phyloP scores from a whole-genome alignment of 257 asterid species.

The Capsicum pubescens region DNA sequence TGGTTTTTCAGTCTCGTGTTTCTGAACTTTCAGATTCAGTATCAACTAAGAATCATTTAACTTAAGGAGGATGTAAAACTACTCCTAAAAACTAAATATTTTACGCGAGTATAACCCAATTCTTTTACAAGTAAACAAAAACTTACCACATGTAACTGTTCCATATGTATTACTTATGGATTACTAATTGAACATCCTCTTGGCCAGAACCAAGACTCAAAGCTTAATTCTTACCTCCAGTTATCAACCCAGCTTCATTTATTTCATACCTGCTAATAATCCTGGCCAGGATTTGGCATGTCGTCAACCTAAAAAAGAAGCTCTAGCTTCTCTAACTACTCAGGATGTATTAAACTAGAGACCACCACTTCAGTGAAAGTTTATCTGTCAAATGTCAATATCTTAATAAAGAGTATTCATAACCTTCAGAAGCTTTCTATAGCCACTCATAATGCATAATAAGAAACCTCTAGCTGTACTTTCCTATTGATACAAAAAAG shows the following conservation, averaged over 20 bases:
- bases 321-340: constrained; percentile 9
- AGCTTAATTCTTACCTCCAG: constrained; percentile 12
- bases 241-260: background rate
- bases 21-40: background rate
- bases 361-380: constrained; percentile 1
- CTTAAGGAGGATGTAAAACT: background rate
- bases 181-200: background rate
- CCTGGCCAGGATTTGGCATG: background rate
- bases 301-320: background rate
- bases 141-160: background rate
- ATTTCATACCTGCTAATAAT: constrained; percentile 6
- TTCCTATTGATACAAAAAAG: background rate
- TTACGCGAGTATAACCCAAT: background rate
- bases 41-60: background rate
- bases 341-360: background rate
- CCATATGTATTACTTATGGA: background rate
- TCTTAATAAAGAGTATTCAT: background rate
- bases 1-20: background rate
- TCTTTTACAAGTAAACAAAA: background rate
- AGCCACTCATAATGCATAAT: background rate
- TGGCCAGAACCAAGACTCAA: background rate
- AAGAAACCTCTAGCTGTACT: constrained; percentile 1
- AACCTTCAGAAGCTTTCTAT: constrained; percentile 1
- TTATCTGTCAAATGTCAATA: background rate
- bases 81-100: constrained; percentile 1